Conservation (phyloP, 352 stramenopile genomes). For the Pythium coloratum region DNA sequence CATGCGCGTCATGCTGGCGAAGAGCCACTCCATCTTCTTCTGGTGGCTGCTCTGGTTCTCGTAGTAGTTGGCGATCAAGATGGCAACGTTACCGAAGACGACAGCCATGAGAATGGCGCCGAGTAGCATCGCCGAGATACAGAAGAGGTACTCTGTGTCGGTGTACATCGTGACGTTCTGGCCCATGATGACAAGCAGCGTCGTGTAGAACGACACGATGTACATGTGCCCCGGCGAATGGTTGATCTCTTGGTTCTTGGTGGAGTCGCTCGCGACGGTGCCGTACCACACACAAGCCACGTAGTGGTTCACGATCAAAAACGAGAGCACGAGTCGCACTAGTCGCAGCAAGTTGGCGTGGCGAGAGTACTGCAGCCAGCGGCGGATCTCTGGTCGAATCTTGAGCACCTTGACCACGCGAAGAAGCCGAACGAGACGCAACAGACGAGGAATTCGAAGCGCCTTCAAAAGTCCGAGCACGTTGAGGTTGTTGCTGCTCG, state of each 20-base stretch:
- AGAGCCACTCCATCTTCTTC: slow-evolving; percentile 88
- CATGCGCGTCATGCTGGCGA: slow-evolving; percentile 82
- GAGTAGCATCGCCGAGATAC: slow-evolving; percentile 64
- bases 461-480: slow-evolving; percentile 70
- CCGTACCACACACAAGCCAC: slow-evolving; percentile 80
- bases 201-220: slow-evolving; percentile 65
- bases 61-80: slow-evolving; percentile 86
- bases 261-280: slow-evolving; percentile 51
- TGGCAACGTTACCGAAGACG: slow-evolving; percentile 86
- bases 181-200: slow-evolving; percentile 75
- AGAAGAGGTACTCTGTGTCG: slow-evolving; percentile 77
- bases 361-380: slow-evolving; percentile 83
- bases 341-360: slow-evolving; percentile 76
- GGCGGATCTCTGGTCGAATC: slow-evolving; percentile 64
- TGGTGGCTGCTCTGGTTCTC: slow-evolving; percentile 80
- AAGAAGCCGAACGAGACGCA: slow-evolving; percentile 68
- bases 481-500: slow-evolving; percentile 45
- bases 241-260: slow-evolving; percentile 37
- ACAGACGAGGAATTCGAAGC: slow-evolving; percentile 59
- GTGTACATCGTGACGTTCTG: slow-evolving; percentile 72
- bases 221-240: slow-evolving; percentile 46
- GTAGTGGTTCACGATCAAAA: slow-evolving; percentile 81
- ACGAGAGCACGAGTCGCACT: slow-evolving; percentile 59
- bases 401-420: slow-evolving; percentile 74
- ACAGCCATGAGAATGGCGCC: slow-evolving; percentile 82